These are phyloP conservation scores for Globisporangium camurandrum DNA, from an alignment of 352 stramenopile species.

Conservation along the genomic window DNA sequence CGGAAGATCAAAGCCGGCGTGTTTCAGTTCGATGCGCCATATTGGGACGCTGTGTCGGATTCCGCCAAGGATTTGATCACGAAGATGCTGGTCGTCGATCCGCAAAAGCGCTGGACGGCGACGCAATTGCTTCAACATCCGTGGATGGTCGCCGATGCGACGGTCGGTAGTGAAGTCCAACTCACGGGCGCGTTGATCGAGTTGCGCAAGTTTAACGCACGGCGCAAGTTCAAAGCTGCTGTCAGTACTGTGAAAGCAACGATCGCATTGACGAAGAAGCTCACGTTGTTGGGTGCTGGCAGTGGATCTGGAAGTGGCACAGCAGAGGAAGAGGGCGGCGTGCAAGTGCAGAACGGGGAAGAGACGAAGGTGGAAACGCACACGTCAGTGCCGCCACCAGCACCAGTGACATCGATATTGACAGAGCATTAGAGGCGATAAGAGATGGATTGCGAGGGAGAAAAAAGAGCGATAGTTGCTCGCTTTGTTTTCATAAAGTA, in stretches of 20 bases:
- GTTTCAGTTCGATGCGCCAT: slow-evolving; percentile 75
- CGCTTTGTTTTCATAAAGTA: too few species aligned
- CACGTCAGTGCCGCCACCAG: not conserved
- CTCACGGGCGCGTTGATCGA: slow-evolving; percentile 84
- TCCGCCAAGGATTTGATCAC: slow-evolving; percentile 87
- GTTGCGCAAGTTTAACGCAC: slow-evolving; percentile 91
- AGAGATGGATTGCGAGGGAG: not conserved
- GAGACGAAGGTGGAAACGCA: not conserved
- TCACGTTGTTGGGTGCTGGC: slow-evolving; percentile 23
- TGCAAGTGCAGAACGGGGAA: not conserved
- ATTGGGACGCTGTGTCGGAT: slow-evolving; percentile 68
- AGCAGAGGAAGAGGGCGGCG: not conserved
- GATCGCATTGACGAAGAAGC: slow-evolving; percentile 67
- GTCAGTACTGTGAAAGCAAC: slow-evolving; percentile 87
- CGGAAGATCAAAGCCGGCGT: slow-evolving; percentile 56
- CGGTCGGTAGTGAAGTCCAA: slow-evolving; percentile 64
- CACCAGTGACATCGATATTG: slow-evolving; percentile 6
- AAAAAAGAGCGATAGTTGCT: too few species aligned
- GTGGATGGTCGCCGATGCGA: slow-evolving; percentile 80
- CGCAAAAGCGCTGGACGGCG: slow-evolving; percentile 66
- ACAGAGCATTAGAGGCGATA: not conserved
- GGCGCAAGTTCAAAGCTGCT: slow-evolving; percentile 90
- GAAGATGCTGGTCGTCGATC: slow-evolving; percentile 85
- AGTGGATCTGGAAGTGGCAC: not conserved
- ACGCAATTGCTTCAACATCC: slow-evolving; percentile 67